Percentiles rank a stretch among this genome's conserved stretches.
Conservation (phyloP, 2,329 filamentous ascomycete species). For the Epichloe elymi region DNA sequence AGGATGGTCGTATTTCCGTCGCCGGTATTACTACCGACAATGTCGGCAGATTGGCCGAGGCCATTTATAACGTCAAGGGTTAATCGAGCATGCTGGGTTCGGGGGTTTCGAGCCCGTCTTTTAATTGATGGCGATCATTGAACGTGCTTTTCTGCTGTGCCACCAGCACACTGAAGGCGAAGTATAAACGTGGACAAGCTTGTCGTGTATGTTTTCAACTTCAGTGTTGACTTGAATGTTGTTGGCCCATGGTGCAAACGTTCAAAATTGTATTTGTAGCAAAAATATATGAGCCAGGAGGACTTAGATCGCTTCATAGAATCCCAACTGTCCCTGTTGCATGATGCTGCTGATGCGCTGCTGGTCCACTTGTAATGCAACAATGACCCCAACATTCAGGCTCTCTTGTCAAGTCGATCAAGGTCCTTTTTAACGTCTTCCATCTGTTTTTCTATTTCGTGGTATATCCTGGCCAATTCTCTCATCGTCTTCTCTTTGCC, state of each 20-base stretch:
- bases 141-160: no score
- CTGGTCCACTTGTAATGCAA: background rate
- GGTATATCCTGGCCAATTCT: conserved; percentile 39
- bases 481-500: conserved; percentile 36
- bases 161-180: background rate
- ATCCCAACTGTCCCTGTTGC: background rate
- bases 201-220: background rate
- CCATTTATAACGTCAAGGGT: conserved; percentile 74
- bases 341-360: background rate
- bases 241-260: background rate
- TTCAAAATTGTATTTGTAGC: background rate
- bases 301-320: background rate
- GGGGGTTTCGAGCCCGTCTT: background rate
- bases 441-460: conserved; percentile 36
- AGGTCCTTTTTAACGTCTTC: conserved; percentile 36
- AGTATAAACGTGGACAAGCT: background rate
- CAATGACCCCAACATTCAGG: background rate
- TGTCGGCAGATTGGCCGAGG: conserved; percentile 67
- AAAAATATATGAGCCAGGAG: background rate
- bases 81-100: conserved; percentile 18
- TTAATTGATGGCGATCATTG: background rate
- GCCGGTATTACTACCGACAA: conserved; percentile 72
- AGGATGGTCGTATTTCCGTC: conserved; percentile 77
- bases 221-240: background rate
- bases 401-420: conserved; percentile 15